These are phyloP conservation scores for Rhexocercosporidium sp. DNA, from an alignment of 2,329 filamentous ascomycete genomes.

Conservation along the genomic window DNA sequence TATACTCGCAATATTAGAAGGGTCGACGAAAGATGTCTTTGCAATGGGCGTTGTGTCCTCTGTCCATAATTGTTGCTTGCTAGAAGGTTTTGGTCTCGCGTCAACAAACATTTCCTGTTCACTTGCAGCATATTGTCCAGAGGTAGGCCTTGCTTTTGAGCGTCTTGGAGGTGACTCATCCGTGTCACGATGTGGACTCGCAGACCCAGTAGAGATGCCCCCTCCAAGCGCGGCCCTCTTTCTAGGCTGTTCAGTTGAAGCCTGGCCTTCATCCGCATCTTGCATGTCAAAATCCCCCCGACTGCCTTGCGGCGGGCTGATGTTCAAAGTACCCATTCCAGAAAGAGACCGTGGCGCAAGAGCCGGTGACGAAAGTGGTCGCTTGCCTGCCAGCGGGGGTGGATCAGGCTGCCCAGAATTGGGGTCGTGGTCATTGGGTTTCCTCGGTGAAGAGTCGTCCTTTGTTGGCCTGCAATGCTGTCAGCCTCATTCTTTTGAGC, in stretches of 20 bases:
- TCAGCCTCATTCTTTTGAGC: conserved; percentile 24
- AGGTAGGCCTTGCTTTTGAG: conserved; percentile 32
- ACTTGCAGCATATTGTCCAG: conserved; percentile 24
- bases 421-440: conserved; percentile 25
- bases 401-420: conserved; percentile 22
- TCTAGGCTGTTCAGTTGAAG: conserved; percentile 28
- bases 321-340: conserved; percentile 30
- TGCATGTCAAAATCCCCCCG: conserved; percentile 33
- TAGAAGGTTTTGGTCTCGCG: conserved; percentile 26
- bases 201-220: conserved; percentile 39
- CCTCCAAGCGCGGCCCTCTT: conserved; percentile 38
- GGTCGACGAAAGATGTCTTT: conserved; percentile 33
- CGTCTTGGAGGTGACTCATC: conserved; percentile 32
- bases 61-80: conserved; percentile 38
- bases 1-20: conserved; percentile 38
- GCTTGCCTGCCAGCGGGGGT: conserved; percentile 16
- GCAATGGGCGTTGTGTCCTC: conserved; percentile 30
- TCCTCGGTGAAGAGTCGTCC: conserved; percentile 26
- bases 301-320: conserved; percentile 22
- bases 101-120: conserved; percentile 26
- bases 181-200: conserved; percentile 32
- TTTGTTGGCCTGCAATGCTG: conserved; percentile 21
- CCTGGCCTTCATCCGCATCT: conserved; percentile 27
- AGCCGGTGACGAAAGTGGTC: neutral
- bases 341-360: conserved; percentile 26